Evolutionary conservation across 2,329 filamentous ascomycete genomes (phyloP).

Genomic region (Aspergillus sp.): DNA sequence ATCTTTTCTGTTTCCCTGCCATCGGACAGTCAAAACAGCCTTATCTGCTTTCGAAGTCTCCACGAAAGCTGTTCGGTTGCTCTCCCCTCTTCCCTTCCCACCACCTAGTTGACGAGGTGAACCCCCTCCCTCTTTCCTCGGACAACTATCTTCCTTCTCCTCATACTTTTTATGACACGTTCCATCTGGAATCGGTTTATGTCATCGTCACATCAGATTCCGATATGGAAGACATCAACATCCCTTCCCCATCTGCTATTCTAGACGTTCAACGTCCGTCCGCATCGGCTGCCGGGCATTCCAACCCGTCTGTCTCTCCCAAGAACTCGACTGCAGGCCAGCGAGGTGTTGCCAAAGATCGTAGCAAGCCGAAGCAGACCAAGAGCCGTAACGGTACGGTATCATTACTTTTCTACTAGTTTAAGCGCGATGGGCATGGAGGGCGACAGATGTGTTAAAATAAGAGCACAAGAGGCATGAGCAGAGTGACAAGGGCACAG

Average conservation of each 20-base stretch:
- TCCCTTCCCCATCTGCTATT: constrained; percentile 61
- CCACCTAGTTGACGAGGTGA: not conserved
- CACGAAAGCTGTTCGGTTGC: not conserved
- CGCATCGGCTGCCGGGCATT: constrained; percentile 26
- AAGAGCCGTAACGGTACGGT: constrained; percentile 73
- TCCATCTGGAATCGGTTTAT: constrained; percentile 11
- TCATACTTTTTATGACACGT: not conserved
- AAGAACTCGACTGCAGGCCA: constrained; percentile 21
- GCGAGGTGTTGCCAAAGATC: constrained; percentile 11
- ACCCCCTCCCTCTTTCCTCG: not conserved
- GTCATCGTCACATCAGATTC: constrained; percentile 15
- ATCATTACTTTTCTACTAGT: constrained; percentile 19
- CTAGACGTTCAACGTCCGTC: constrained; percentile 38
- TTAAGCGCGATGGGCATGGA: not conserved
- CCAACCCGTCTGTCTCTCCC: constrained; percentile 33
- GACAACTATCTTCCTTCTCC: not conserved
- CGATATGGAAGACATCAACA: constrained; percentile 61
- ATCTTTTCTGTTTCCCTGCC: constrained; percentile 15
- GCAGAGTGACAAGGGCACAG: constrained; percentile 1
- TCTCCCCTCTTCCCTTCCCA: not conserved
- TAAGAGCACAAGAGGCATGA: constrained; percentile 8
- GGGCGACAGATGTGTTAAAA: not conserved
- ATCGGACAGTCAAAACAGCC: constrained; percentile 14
- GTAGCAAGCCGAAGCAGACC: constrained; percentile 67
- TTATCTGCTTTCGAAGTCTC: constrained; percentile 16